Evolutionary conservation across 352 stramenopile species (phyloP), one percentile per base, ranked within the genome.

Genomic region (Globisporangium paroecandrum): DNA sequence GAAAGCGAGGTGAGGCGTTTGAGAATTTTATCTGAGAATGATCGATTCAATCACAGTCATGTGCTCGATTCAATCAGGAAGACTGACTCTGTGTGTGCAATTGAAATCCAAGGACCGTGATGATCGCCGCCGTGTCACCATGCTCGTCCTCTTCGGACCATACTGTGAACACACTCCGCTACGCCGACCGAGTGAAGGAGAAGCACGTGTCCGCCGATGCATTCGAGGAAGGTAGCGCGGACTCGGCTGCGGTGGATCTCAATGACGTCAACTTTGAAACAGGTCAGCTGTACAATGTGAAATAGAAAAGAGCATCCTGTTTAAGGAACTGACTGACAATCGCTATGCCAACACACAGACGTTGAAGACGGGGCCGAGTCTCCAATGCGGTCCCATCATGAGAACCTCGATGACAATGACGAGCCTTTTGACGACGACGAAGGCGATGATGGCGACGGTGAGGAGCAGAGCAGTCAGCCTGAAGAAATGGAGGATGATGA

Each of bases 121-220:
- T 99, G 97, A 98, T 99, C 68, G 93, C 95, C 6, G 96, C 91
- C 0, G 89, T 99, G 0, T 98, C 92, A 3, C 97, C 97, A 1
- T 97, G 90, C 25, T 91, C 91, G 0, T 98, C 90, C 4, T 95
- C 91, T 2, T 89, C 95, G 1, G 97, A 99, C 57, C 97, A 99
- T 76, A 98, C 97, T 4, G 72, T 99, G 25, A 99, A 99, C 73
- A 99, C 97, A 2, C 83, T 99, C 5, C 84, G 97, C 5, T 99
- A 99, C 73, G 97, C 97, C 2, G 96, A 99, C 77, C 89, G 95
- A 15, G 95, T 99, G 29, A 99, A 99, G 73, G 95, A 98, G 59
- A 98, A 98, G 72, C 91, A 76, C 51, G 87, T 94, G 20, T 87
- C 85, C 24, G 82, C 83, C 0, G 78, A 94, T 71, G 84, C 72